Base-by-base conservation (phyloP, 805 yeast genomes). In the Lipomyces sp. region DNA sequence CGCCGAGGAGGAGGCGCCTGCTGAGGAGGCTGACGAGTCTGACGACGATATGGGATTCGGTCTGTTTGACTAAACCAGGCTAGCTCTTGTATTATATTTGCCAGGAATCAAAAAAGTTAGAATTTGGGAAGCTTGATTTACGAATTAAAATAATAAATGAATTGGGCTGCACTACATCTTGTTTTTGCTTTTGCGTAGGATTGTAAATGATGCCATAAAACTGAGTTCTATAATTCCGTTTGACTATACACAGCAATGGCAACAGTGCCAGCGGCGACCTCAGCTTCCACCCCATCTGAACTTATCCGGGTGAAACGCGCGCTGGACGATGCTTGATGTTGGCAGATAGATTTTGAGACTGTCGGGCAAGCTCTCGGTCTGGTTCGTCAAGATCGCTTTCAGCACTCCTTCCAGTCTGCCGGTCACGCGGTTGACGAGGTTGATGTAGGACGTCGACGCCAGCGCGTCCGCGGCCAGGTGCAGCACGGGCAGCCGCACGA, bases 11-110 rank as follows among this genome's bases (percentile, higher is more conserved):
- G 87, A 82, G 61, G 86, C 79, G 47, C 87, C 76, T 64, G 89
- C 78, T 64, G 93, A 79, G 63, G 86, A 76, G 68, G 79, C 61
- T 49, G 75, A 60, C 18, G 75, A 70, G 53, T 68, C 72, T 57
- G 80, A 75, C 64, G 83, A 77, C 61, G 96, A 88, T 81, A 88
- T 91, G 96, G 98, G 97, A 66, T 85, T 90, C 89, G 98, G 96
- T 80, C 81, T 91, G 75, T 91, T 91, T 83, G 98, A 89, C 81
- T 91, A 91, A 53, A 34, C 47, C 19, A 8, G 13, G 35, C 13
- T 32, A 7, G 18, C 16, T 4, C 13, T 32, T 32, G 18, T 32
- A 14, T 14, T 13, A 16, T 13, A 16, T 13, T 28, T 8, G 32
- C 32, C 32, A 13, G n/a, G 7, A 16, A 26, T 36, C 35, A 33